phyloP scores from a whole-genome alignment of 2,329 filamentous ascomycete genomes.

The Shiraia sp. region DNA sequence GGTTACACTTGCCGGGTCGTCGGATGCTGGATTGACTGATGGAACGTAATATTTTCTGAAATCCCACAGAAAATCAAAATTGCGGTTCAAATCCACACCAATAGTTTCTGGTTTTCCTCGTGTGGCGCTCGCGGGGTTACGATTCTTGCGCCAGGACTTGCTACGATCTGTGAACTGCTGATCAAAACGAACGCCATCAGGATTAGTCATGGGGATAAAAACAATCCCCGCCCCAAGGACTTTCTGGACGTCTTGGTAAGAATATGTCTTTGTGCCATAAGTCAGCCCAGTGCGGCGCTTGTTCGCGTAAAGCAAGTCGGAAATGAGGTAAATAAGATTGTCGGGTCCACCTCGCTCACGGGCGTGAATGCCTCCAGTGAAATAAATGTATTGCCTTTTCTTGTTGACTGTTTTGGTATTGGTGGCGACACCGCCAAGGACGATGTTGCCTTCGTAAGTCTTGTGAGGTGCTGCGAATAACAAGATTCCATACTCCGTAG shows the following conservation, averaged over 20 bases:
- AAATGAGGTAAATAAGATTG: constrained; percentile 61
- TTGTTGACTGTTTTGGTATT: too few relatives aligned
- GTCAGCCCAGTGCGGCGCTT: constrained; percentile 54
- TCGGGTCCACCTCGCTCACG: constrained; percentile 63
- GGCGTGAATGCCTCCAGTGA: constrained; percentile 60
- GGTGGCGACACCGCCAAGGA: too few relatives aligned
- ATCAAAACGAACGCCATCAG: constrained; percentile 42
- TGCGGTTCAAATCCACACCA: constrained; percentile 44
- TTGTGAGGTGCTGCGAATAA: too few relatives aligned
- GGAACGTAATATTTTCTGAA: constrained; percentile 52
- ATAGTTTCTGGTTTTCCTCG: constrained; percentile 24
- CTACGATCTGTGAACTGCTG: constrained; percentile 38
- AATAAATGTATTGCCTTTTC: constrained; percentile 45
- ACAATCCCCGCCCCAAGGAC: constrained; percentile 59
- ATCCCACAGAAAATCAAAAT: constrained; percentile 62
- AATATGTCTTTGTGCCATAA: constrained; percentile 59
- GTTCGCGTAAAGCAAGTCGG: constrained; percentile 60
- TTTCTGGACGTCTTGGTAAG: constrained; percentile 55
- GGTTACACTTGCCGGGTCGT: constrained; percentile 50
- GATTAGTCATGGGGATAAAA: constrained; percentile 48
- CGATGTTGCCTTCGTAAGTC: too few relatives aligned
- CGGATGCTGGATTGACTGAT: constrained; percentile 47
- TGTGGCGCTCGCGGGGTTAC: constrained; percentile 46
- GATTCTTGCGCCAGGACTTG: constrained; percentile 44
- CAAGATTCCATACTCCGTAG: too few relatives aligned